Evolutionary conservation across 306 rosid genomes (phyloP).

Genomic region (Arachis stenosperma): DNA sequence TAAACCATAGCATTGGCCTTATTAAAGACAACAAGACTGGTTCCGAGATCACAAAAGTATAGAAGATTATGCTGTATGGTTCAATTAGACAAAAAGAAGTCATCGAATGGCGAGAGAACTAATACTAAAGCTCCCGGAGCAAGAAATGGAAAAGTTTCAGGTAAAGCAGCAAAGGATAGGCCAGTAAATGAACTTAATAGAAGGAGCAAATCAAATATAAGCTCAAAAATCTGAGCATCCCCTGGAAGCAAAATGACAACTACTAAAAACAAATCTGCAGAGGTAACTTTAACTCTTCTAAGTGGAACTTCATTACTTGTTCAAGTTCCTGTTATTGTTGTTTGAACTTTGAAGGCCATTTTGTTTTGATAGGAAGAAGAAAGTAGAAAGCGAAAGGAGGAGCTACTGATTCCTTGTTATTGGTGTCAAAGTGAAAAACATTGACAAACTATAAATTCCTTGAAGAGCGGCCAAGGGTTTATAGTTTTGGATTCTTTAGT

Average conservation of each 20-base stretch:
- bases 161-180: slow-evolving; percentile 69
- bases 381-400: slow-evolving; percentile 76
- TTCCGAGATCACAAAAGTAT: too few species aligned
- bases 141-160: slow-evolving; percentile 51
- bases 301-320: too few species aligned
- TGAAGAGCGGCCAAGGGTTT: too few species aligned
- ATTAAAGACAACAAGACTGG: too few species aligned
- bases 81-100: slow-evolving; percentile 38
- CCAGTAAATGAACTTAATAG: slow-evolving; percentile 58
- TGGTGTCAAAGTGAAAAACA: too few species aligned
- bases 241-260: slow-evolving; percentile 59
- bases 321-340: too few species aligned
- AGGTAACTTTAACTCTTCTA: slow-evolving; percentile 53
- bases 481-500: too few species aligned
- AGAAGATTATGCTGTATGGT: too few species aligned
- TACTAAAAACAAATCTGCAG: slow-evolving; percentile 62
- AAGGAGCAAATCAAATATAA: slow-evolving; percentile 58
- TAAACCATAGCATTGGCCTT: too few species aligned
- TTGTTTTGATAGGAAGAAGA: slow-evolving; percentile 73
- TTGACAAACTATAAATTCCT: too few species aligned
- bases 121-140: slow-evolving; percentile 48
- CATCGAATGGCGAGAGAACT: slow-evolving; percentile 37
- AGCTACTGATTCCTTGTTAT: slow-evolving; percentile 38
- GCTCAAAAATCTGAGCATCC: slow-evolving; percentile 59
- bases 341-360: too few species aligned